phyloP scores from a whole-genome alignment of 139 green algal species.

The Raphidocelis subcapitata region DNA sequence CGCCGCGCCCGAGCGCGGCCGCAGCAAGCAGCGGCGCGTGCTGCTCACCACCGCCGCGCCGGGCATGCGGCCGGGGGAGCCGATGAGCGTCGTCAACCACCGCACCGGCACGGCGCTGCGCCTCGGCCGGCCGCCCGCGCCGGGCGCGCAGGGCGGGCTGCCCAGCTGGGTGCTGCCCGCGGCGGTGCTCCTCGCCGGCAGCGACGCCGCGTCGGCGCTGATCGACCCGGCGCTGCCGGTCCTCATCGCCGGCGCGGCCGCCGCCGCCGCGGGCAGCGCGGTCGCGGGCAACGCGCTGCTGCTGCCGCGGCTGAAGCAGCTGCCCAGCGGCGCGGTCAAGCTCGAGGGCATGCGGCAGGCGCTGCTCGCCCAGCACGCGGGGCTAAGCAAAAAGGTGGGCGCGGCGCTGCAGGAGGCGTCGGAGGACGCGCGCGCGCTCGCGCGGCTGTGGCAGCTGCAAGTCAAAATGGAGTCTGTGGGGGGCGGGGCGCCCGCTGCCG shows the following conservation, averaged over 20 bases:
- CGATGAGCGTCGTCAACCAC: constrained; percentile 83
- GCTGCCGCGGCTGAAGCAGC: constrained; percentile 81
- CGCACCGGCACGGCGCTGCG: constrained; percentile 39
- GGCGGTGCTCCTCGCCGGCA: constrained; percentile 57
- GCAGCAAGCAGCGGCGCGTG: constrained; percentile 25
- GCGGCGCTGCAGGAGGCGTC: constrained; percentile 35
- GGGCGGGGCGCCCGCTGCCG: background rate
- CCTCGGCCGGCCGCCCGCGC: constrained; percentile 61
- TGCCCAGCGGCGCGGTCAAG: constrained; percentile 52
- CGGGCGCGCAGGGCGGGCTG: constrained; percentile 33
- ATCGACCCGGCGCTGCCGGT: constrained; percentile 75
- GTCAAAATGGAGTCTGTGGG: constrained; percentile 85
- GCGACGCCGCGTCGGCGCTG: constrained; percentile 76
- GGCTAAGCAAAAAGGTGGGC: constrained; percentile 38
- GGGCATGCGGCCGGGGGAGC: constrained; percentile 71
- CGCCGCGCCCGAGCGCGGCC: constrained; percentile 49
- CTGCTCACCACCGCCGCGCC: constrained; percentile 62
- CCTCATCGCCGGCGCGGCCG: constrained; percentile 50
- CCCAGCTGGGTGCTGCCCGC: constrained; percentile 74
- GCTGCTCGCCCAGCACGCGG: constrained; percentile 74
- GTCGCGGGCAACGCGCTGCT: constrained; percentile 58
- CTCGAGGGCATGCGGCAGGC: constrained; percentile 69
- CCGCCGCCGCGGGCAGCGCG: constrained; percentile 26
- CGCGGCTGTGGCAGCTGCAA: constrained; percentile 86
- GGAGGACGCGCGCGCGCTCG: constrained; percentile 82